phyloP scores from a whole-genome alignment of 306 rosid genomes.

The Rosa lucieae region DNA sequence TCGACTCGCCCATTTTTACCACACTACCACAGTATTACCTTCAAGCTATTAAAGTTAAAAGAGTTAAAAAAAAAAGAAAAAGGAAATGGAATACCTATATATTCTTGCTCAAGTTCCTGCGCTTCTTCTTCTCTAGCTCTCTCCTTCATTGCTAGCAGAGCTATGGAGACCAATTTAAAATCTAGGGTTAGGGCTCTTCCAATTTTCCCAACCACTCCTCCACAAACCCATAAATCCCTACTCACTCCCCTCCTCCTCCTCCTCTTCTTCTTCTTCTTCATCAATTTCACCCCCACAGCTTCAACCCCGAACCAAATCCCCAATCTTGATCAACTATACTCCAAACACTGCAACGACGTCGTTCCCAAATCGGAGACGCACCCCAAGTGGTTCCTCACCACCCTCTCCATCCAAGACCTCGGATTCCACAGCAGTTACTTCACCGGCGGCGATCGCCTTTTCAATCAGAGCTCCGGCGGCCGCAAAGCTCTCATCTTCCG shows the following conservation, averaged over 20 bases:
- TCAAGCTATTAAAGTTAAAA: too few species aligned
- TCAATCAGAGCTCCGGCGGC: slow-evolving; percentile 30
- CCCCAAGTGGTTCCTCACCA: slow-evolving; percentile 8
- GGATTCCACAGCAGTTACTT: slow-evolving; percentile 45
- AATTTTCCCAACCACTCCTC: slow-evolving; percentile 21
- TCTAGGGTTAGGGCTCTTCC: slow-evolving; percentile 2
- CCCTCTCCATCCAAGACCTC: slow-evolving; percentile 18
- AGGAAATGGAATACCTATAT: neutral
- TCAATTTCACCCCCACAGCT: slow-evolving; percentile 24
- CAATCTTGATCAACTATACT: slow-evolving; percentile 30
- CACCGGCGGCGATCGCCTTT: slow-evolving; percentile 56
- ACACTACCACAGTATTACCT: too few species aligned
- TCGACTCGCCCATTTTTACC: too few species aligned
- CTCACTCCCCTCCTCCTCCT: neutral
- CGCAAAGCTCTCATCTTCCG: slow-evolving; percentile 29
- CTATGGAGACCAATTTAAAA: slow-evolving; percentile 43
- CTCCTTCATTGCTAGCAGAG: neutral
- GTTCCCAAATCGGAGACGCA: slow-evolving; percentile 41
- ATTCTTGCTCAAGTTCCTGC: neutral
- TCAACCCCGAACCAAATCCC: slow-evolving; percentile 4
- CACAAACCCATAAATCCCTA: slow-evolving; percentile 14
- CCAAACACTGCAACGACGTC: slow-evolving; percentile 47
- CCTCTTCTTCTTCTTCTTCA: slow-evolving; percentile 29
- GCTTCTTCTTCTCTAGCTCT: neutral
- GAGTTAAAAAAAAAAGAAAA: too few species aligned